These are phyloP conservation scores for Morella rubra DNA, from an alignment of 306 rosid species.

Conservation along the genomic window DNA sequence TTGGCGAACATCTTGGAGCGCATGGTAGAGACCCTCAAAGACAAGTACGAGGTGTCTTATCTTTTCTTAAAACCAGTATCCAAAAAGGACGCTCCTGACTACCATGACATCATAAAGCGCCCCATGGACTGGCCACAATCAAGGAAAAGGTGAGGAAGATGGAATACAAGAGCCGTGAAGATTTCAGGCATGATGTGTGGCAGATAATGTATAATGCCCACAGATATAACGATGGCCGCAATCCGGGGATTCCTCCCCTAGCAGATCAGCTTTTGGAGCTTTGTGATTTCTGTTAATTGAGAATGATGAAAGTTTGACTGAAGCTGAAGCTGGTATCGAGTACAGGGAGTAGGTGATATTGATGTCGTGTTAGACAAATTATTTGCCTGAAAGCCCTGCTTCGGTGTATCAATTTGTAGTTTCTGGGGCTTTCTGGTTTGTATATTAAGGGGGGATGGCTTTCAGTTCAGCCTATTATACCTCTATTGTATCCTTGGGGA, in stretches of 20 bases:
- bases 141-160: conserved; percentile 78
- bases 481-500: background rate
- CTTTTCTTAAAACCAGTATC: conserved; percentile 87
- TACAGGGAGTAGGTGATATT: conserved; percentile 27
- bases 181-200: conserved; percentile 80
- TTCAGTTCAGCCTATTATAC: background rate
- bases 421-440: background rate
- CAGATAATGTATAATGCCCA: conserved; percentile 88
- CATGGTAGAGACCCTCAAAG: conserved; percentile 69
- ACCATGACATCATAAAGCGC: conserved; percentile 65
- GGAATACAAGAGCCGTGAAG: conserved; percentile 91
- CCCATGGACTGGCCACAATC: conserved; percentile 92
- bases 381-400: background rate
- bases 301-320: conserved; percentile 75
- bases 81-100: conserved; percentile 92
- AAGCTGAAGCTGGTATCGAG: conserved; percentile 92
- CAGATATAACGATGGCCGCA: conserved; percentile 72
- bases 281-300: conserved; percentile 80
- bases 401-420: conserved; percentile 1
- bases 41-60: conserved; percentile 56
- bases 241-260: conserved; percentile 91
- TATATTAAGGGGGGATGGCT: background rate
- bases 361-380: conserved; percentile 10
- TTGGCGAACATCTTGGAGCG: conserved; percentile 96
- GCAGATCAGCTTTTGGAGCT: conserved; percentile 87